Percentiles rank a stretch among this genome's conserved stretches.
phyloP scores from a whole-genome alignment of 164 flowering plant genomes.

The Platanus orientalis region DNA sequence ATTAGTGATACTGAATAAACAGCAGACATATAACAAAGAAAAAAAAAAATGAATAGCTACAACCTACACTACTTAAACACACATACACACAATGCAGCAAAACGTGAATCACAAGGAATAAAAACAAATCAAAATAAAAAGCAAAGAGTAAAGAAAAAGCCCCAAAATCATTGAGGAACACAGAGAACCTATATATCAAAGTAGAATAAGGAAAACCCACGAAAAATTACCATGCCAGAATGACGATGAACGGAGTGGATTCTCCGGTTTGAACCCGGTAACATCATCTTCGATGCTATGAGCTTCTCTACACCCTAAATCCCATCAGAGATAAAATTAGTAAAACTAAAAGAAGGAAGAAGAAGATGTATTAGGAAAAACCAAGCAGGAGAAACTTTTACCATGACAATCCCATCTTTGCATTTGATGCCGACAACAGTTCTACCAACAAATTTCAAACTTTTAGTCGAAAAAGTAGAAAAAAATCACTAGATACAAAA shows the following conservation, averaged over 20 bases:
- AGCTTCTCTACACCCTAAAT: slow-evolving; percentile 86
- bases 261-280: slow-evolving; percentile 89
- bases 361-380: not conserved
- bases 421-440: slow-evolving; percentile 86
- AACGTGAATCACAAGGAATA: no score
- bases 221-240: slow-evolving; percentile 77
- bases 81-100: no score
- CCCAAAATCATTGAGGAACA: no score
- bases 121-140: no score
- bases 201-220: not conserved
- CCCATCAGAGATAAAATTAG: slow-evolving; percentile 8
- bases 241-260: slow-evolving; percentile 96
- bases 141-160: no score
- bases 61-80: no score
- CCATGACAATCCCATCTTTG: slow-evolving; percentile 85
- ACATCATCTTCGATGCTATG: slow-evolving; percentile 99
- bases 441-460: no score
- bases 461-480: no score
- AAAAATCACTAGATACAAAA: not conserved
- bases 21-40: no score
- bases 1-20: no score
- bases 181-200: no score
- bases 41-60: no score
- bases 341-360: not conserved
- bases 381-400: slow-evolving; percentile 15